Percentiles rank a stretch among this genome's conserved stretches.
Evolutionary conservation across 2,329 filamentous ascomycete species (phyloP).

Genomic region (Cyphellophora attinorum): DNA sequence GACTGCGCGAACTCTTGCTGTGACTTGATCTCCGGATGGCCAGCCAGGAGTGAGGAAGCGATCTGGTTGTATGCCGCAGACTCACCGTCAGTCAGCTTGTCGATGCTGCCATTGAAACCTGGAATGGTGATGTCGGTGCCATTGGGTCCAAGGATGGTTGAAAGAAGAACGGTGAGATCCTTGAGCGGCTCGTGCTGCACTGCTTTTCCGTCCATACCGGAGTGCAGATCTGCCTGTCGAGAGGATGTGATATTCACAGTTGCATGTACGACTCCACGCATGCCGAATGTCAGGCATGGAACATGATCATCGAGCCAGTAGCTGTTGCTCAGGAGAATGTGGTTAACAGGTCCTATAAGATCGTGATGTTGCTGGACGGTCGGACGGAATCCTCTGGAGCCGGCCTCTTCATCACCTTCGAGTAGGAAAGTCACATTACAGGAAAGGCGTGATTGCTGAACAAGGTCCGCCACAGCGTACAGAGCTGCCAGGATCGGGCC

Average conservation of each 20-base stretch:
- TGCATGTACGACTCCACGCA: constrained; percentile 87
- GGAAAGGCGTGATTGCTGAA: constrained; percentile 70
- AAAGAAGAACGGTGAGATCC: constrained; percentile 74
- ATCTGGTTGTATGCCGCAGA: constrained; percentile 78
- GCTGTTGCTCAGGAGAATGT: constrained; percentile 90
- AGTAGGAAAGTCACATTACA: constrained; percentile 91
- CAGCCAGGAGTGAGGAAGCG: constrained; percentile 61
- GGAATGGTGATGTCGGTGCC: constrained; percentile 72
- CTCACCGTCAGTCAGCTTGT: constrained; percentile 65
- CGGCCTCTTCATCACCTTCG: constrained; percentile 93
- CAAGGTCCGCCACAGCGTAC: constrained; percentile 83
- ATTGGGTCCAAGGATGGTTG: constrained; percentile 68
- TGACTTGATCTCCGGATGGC: constrained; percentile 55
- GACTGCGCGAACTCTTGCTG: constrained; percentile 67
- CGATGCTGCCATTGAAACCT: constrained; percentile 77
- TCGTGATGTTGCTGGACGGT: constrained; percentile 71
- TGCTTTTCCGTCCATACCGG: constrained; percentile 92
- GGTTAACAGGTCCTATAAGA: constrained; percentile 82
- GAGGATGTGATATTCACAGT: constrained; percentile 80
- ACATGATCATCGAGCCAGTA: constrained; percentile 98
- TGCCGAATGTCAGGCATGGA: constrained; percentile 87
- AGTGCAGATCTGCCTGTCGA: constrained; percentile 83
- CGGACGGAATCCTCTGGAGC: constrained; percentile 80
- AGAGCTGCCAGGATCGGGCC: constrained; percentile 89
- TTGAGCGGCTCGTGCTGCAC: constrained; percentile 79